A percentile compares a stretch with the other conserved stretches of the same genome.
phyloP scores from a whole-genome alignment of 257 asterid species.

The Forsythia viridissima region DNA sequence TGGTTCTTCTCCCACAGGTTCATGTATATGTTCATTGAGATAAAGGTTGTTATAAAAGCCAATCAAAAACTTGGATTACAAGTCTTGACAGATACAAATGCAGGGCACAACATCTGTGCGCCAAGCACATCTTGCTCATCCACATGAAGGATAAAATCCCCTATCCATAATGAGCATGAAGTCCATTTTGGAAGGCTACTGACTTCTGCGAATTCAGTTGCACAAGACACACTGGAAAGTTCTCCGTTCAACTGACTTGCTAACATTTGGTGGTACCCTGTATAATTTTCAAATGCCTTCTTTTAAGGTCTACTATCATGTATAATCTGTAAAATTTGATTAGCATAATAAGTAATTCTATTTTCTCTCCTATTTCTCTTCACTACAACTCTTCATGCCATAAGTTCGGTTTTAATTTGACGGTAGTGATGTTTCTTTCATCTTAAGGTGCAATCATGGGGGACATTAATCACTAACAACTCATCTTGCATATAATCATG shows the following conservation, averaged over 20 bases:
- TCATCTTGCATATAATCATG: not conserved
- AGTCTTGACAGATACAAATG: not conserved
- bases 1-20: not conserved
- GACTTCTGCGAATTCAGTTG: not conserved
- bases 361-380: slow-evolving; percentile 1
- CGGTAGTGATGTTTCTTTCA: not conserved
- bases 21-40: not conserved
- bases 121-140: not conserved
- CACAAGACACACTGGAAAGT: not conserved
- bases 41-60: not conserved
- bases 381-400: not conserved
- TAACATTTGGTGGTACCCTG: not conserved
- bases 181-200: not conserved
- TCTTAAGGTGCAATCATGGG: not conserved
- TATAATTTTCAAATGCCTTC: not conserved
- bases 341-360: not conserved
- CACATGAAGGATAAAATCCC: not conserved
- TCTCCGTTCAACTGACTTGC: not conserved
- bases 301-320: not conserved
- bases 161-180: not conserved
- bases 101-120: not conserved
- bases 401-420: not conserved
- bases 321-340: not conserved
- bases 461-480: too few species aligned
- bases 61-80: not conserved